Conservation (phyloP, 192 early-diverging fungal species). For the Jimgerdemannia lactiflua region DNA sequence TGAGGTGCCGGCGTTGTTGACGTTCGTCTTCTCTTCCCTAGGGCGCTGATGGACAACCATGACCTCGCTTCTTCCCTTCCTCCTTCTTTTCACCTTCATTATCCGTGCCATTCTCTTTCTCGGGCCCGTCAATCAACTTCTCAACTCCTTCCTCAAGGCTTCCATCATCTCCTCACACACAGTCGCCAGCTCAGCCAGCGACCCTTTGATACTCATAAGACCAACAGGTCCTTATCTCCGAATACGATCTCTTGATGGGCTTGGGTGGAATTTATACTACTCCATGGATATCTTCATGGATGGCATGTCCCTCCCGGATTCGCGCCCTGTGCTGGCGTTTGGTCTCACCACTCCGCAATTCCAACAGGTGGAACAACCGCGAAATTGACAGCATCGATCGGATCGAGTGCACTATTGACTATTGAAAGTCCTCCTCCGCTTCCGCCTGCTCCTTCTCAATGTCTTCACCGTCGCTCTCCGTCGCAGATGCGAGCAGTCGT, state of each 20-base stretch:
- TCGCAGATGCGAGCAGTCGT: constrained; percentile 21
- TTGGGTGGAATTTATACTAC: constrained; percentile 14
- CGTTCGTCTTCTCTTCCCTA: too few species aligned
- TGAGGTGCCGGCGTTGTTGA: too few species aligned
- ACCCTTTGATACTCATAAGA: constrained; percentile 46
- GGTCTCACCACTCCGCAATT: background rate
- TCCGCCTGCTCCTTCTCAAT: too few species aligned
- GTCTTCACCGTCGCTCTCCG: too few species aligned
- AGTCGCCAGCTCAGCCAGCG: constrained; percentile 35
- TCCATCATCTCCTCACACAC: constrained; percentile 26
- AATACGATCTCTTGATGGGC: constrained; percentile 40
- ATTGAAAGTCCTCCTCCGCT: background rate
- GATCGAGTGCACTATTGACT: constrained; percentile 1
- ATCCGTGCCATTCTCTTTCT: background rate
- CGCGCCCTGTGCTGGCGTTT: background rate
- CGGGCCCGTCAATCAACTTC: constrained; percentile 1
- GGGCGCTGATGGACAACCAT: constrained; percentile 7
- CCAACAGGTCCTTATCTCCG: constrained; percentile 41
- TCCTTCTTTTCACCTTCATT: constrained; percentile 3
- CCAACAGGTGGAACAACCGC: background rate
- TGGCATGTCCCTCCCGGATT: background rate
- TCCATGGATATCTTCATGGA: background rate
- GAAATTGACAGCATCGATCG: background rate
- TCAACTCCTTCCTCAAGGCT: constrained; percentile 18
- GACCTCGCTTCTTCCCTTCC: constrained; percentile 1